Percentiles rank a stretch among this genome's conserved stretches.
phyloP scores from a whole-genome alignment of 495 filamentous ascomycete species.

The Lepidopterella palustris region DNA sequence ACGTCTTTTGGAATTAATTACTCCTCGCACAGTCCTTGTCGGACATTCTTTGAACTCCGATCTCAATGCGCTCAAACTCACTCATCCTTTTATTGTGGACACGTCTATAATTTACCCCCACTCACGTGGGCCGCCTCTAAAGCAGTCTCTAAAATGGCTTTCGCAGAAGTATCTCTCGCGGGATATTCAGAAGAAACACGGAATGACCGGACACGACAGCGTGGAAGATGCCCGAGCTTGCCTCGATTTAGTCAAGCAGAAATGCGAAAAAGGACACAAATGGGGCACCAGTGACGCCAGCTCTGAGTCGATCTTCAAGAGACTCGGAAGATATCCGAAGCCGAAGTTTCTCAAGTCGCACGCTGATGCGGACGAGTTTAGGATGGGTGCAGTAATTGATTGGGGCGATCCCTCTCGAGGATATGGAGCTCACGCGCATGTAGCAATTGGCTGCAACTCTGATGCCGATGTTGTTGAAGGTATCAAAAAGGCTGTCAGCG shows the following conservation, averaged over 20 bases:
- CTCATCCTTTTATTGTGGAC: constrained; percentile 90
- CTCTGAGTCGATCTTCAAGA: constrained; percentile 80
- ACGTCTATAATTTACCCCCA: constrained; percentile 83
- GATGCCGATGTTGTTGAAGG: constrained; percentile 71
- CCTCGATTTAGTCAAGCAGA: constrained; percentile 86
- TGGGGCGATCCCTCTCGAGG: constrained; percentile 76
- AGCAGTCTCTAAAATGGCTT: constrained; percentile 75
- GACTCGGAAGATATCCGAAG: constrained; percentile 56
- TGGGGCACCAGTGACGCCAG: constrained; percentile 73
- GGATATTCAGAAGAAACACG: constrained; percentile 75
- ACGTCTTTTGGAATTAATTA: constrained; percentile 64
- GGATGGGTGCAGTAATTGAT: constrained; percentile 79
- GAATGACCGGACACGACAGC: constrained; percentile 71
- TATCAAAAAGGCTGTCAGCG: constrained; percentile 60
- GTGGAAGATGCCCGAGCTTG: constrained; percentile 87
- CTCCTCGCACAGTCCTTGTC: constrained; percentile 69
- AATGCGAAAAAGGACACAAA: constrained; percentile 80
- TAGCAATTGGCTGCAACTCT: constrained; percentile 62
- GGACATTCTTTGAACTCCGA: constrained; percentile 93
- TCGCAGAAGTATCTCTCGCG: constrained; percentile 70
- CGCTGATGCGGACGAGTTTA: constrained; percentile 27
- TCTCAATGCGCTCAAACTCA: constrained; percentile 70
- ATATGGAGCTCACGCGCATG: constrained; percentile 62
- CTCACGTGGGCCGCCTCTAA: constrained; percentile 63
- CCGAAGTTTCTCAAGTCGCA: constrained; percentile 49